Conservation (phyloP, 1,284 basidiomycete species). For the Paramarasmius palmivorus region DNA sequence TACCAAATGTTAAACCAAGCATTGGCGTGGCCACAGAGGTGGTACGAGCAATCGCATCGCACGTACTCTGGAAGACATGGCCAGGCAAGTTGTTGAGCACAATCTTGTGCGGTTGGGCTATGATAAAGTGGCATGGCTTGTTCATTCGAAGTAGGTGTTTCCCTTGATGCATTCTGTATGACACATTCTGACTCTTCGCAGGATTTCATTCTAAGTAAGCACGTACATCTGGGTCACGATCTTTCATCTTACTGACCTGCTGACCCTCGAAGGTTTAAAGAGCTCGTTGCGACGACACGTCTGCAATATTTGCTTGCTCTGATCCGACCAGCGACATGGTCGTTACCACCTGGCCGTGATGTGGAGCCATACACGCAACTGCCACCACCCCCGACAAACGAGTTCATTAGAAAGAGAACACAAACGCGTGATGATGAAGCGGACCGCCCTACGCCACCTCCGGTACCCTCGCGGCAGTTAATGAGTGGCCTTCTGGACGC, state of each 20-base stretch:
- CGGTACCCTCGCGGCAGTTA: slow-evolving; percentile 3
- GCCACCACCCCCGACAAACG: slow-evolving; percentile 36
- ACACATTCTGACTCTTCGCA: slow-evolving; percentile 11
- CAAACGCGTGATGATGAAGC: not conserved
- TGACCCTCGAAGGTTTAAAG: slow-evolving; percentile 26
- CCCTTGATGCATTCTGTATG: not conserved
- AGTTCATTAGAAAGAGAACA: slow-evolving; percentile 31
- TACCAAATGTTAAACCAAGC: not conserved
- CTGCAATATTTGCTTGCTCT: slow-evolving; percentile 25
- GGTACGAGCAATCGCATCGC: slow-evolving; percentile 11
- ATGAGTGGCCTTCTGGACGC: slow-evolving; percentile 6
- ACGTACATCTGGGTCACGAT: not conserved
- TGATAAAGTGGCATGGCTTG: slow-evolving; percentile 48
- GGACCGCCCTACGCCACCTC: not conserved
- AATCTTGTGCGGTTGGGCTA: slow-evolving; percentile 30
- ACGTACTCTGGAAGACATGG: slow-evolving; percentile 16
- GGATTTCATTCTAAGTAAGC: slow-evolving; percentile 25
- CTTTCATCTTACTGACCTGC: slow-evolving; percentile 2
- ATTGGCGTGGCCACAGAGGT: not conserved
- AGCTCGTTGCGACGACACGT: slow-evolving; percentile 35
- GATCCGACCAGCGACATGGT: slow-evolving; percentile 10
- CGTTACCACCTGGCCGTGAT: slow-evolving; percentile 14
- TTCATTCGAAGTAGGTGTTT: slow-evolving; percentile 40
- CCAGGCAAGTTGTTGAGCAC: slow-evolving; percentile 22
- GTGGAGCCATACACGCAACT: slow-evolving; percentile 33